Conservation (phyloP, 1,284 basidiomycete species). For the Ustilago esculenta region DNA sequence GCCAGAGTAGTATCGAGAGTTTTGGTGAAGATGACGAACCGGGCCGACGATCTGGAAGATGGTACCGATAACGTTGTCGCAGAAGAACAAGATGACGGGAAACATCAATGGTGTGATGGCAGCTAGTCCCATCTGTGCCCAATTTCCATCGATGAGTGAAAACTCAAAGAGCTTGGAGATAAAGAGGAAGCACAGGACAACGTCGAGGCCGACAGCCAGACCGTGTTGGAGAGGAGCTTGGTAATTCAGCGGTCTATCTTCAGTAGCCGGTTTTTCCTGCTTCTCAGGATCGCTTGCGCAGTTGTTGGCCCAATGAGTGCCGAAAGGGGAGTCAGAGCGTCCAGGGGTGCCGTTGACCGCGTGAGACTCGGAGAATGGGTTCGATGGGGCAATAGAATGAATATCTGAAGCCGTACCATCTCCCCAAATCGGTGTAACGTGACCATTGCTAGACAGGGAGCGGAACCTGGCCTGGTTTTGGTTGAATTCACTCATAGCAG, state of each 20-base stretch:
- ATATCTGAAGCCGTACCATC: slow-evolving; percentile 3
- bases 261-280: slow-evolving; percentile 3
- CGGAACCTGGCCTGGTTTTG: slow-evolving; percentile 24
- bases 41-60: slow-evolving; percentile 66
- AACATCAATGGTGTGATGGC: no score
- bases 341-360: slow-evolving; percentile 1
- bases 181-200: slow-evolving; percentile 71
- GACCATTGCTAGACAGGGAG: slow-evolving; percentile 9
- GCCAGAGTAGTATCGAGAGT: slow-evolving; percentile 68
- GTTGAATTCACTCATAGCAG: slow-evolving; percentile 29
- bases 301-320: not conserved
- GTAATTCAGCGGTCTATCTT: slow-evolving; percentile 73
- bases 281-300: slow-evolving; percentile 28
- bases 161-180: slow-evolving; percentile 76
- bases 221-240: slow-evolving; percentile 82
- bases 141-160: slow-evolving; percentile 75
- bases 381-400: slow-evolving; percentile 10
- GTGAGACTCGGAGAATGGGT: slow-evolving; percentile 26
- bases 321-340: not conserved
- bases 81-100: slow-evolving; percentile 74
- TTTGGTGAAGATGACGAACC: slow-evolving; percentile 74
- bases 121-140: slow-evolving; percentile 74
- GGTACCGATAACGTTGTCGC: slow-evolving; percentile 72
- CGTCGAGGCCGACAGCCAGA: slow-evolving; percentile 71
- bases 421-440: not conserved